Evolutionary conservation across 1,139 yeast genomes (phyloP).

Genomic region (Debaryomyces coudertii): DNA sequence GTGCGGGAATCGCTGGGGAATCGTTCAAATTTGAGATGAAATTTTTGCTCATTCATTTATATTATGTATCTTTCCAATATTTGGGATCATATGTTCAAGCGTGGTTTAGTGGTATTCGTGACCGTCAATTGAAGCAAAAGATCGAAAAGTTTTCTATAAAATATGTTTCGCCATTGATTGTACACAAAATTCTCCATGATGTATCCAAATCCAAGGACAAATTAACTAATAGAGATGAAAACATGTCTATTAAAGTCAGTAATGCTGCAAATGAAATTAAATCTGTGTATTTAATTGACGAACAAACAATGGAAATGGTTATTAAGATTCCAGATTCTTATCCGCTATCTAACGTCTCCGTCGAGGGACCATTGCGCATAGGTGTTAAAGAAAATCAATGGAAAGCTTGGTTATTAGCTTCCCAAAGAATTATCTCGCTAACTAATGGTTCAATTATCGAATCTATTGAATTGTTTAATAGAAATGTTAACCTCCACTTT

Average conservation of each 20-base stretch:
- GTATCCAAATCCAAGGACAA: constrained; percentile 46
- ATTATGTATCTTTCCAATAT: constrained; percentile 57
- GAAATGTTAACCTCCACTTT: constrained; percentile 80
- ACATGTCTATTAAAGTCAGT: constrained; percentile 60
- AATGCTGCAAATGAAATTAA: constrained; percentile 68
- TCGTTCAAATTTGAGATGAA: constrained; percentile 28
- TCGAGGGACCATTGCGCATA: constrained; percentile 76
- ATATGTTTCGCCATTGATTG: constrained; percentile 65
- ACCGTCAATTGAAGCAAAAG: constrained; percentile 55
- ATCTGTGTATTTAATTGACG: constrained; percentile 80
- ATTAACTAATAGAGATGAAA: constrained; percentile 52
- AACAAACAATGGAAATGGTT: constrained; percentile 80
- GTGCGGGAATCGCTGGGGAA: constrained; percentile 23
- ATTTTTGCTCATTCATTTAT: constrained; percentile 54
- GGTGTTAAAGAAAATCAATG: constrained; percentile 93
- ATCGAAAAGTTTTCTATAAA: constrained; percentile 66
- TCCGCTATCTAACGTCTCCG: constrained; percentile 73
- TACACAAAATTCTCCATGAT: constrained; percentile 58
- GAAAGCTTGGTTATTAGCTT: constrained; percentile 94
- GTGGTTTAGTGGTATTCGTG: constrained; percentile 71
- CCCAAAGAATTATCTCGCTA: constrained; percentile 76
- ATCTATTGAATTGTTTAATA: constrained; percentile 79
- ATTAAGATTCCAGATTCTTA: constrained; percentile 71
- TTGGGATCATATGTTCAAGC: constrained; percentile 69
- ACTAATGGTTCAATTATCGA: constrained; percentile 81